These are phyloP conservation scores for Macadamia integrifolia DNA, from an alignment of 164 flowering plant genomes.

Conservation along the genomic window DNA sequence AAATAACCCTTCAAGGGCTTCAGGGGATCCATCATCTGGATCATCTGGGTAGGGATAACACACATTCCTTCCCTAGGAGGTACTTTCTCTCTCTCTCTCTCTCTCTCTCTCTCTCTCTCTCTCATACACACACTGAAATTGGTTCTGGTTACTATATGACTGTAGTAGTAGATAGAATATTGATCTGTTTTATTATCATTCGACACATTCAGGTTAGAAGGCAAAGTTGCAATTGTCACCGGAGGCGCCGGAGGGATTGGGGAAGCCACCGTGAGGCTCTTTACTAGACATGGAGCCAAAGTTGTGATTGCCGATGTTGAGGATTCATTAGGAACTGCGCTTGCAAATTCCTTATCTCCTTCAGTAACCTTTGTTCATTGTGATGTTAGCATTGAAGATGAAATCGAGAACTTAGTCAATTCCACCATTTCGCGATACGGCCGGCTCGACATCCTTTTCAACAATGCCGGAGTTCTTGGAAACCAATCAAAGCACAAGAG, in stretches of 20 bases:
- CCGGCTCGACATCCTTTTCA: slow-evolving; percentile 26
- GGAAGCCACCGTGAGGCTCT: no score
- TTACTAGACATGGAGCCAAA: no score
- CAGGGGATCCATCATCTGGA: slow-evolving; percentile 17
- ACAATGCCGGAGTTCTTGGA: slow-evolving; percentile 20
- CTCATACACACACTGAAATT: neutral
- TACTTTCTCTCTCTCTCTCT: slow-evolving; percentile 8
- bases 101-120: neutral
- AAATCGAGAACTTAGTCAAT: slow-evolving; percentile 13
- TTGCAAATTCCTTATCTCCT: slow-evolving; percentile 1
- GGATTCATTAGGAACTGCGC: neutral
- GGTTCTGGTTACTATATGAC: no score
- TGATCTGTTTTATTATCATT: no score
- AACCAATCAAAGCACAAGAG: neutral
- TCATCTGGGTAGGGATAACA: slow-evolving; percentile 19
- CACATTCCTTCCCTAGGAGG: slow-evolving; percentile 22
- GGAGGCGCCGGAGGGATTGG: no score
- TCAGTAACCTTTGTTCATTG: slow-evolving; percentile 14
- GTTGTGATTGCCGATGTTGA: no score
- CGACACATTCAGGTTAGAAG: neutral
- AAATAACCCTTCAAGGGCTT: slow-evolving; percentile 21
- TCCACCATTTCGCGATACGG: slow-evolving; percentile 11
- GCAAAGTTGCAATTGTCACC: no score
- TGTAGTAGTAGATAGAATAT: no score
- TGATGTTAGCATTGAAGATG: slow-evolving; percentile 13